A percentile compares a stretch with the other conserved stretches of the same genome.
Evolutionary conservation across 2,329 filamentous ascomycete species (phyloP).

Genomic region (Colletotrichum godetiae): DNA sequence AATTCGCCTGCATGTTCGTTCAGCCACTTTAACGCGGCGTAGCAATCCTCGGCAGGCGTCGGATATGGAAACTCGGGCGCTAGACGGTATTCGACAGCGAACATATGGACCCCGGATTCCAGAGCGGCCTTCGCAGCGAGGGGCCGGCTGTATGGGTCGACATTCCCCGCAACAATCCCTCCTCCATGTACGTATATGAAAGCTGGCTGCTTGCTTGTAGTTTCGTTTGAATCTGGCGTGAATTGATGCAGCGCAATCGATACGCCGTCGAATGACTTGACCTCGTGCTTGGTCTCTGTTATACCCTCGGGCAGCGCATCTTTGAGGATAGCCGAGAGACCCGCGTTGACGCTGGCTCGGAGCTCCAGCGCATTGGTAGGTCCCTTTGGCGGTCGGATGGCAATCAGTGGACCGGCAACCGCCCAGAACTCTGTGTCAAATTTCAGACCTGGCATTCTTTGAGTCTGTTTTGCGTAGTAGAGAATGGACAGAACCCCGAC

Average conservation of each 20-base stretch:
- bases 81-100: conserved; percentile 54
- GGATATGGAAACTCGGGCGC: conserved; percentile 54
- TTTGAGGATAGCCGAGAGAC: background rate
- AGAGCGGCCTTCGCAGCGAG: conserved; percentile 21
- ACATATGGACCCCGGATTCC: conserved; percentile 46
- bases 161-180: conserved; percentile 48
- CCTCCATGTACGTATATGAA: conserved; percentile 57
- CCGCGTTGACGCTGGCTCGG: conserved; percentile 1
- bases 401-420: conserved; percentile 12
- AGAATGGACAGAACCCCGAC: background rate
- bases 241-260: conserved; percentile 24
- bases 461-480: background rate
- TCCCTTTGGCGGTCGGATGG: conserved; percentile 16
- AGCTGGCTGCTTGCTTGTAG: conserved; percentile 38
- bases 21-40: conserved; percentile 43
- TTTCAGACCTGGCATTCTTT: conserved; percentile 9
- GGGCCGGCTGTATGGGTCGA: conserved; percentile 39
- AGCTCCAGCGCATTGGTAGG: conserved; percentile 5
- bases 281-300: conserved; percentile 3
- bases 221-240: background rate
- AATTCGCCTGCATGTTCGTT: conserved; percentile 37
- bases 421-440: conserved; percentile 32
- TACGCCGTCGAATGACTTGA: conserved; percentile 21
- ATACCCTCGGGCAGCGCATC: background rate
- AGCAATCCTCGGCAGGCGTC: conserved; percentile 49